Conservation (phyloP, 352 stramenopile genomes). For the Globisporangium barbulae region DNA sequence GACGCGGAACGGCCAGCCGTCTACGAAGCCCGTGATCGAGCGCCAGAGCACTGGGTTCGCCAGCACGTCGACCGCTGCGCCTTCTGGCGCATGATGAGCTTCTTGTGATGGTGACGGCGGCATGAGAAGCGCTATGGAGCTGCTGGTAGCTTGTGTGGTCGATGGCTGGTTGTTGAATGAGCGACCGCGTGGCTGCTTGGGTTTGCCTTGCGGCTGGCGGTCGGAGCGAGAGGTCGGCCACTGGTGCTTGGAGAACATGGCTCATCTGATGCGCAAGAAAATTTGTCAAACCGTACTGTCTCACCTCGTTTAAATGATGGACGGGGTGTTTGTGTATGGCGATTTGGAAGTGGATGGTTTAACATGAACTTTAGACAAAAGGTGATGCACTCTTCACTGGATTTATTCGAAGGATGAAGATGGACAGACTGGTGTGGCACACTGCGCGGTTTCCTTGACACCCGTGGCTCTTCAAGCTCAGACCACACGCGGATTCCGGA, state of each 20-base stretch:
- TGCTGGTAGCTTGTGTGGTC: neutral
- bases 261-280: neutral
- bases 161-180: neutral
- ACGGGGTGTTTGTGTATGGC: neutral
- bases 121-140: neutral
- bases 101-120: neutral
- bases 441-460: too few species aligned
- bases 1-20: constrained; percentile 7
- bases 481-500: too few species aligned
- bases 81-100: neutral
- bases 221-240: neutral
- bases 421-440: too few species aligned
- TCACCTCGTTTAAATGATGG: neutral
- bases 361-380: neutral
- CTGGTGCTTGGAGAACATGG: constrained; percentile 1
- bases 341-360: neutral
- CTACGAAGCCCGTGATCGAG: constrained; percentile 6
- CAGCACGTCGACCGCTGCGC: constrained; percentile 6
- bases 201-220: neutral
- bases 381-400: neutral
- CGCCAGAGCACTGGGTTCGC: constrained; percentile 9
- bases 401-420: neutral
- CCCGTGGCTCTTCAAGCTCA: too few species aligned
- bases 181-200: neutral
- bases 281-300: neutral